These are phyloP conservation scores for Plasmodium ovale DNA, from an alignment of 169 alveolate genomes.

Conservation along the genomic window DNA sequence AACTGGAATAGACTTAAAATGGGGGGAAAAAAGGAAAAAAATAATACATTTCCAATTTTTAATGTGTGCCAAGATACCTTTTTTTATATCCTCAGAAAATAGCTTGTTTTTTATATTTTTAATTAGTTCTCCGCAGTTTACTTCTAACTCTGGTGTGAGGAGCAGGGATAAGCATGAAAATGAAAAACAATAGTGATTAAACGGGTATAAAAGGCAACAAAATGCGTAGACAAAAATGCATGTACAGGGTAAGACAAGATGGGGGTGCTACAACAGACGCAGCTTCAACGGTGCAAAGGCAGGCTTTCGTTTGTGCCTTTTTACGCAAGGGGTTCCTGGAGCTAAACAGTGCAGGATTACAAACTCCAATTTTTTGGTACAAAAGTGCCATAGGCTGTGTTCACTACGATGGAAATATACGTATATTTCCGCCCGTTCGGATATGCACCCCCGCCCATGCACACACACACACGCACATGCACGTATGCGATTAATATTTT, in stretches of 20 bases:
- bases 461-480: background rate
- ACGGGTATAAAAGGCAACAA: too few relatives aligned
- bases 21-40: background rate
- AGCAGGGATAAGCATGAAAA: background rate
- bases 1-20: background rate
- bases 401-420: too few relatives aligned
- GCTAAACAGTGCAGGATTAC: too few relatives aligned
- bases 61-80: slow-evolving; percentile 18
- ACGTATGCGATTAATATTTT: background rate
- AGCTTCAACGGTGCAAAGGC: background rate
- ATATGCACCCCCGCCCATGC: background rate
- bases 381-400: too few relatives aligned
- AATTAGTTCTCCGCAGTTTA: slow-evolving; percentile 31
- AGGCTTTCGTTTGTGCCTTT: too few relatives aligned
- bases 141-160: slow-evolving; percentile 18
- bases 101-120: slow-evolving; percentile 29
- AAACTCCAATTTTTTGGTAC: too few relatives aligned
- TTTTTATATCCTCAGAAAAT: slow-evolving; percentile 28
- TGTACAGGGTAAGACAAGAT: too few relatives aligned
- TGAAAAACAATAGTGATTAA: background rate
- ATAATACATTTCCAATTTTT: background rate
- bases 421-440: too few relatives aligned
- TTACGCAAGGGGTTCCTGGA: too few relatives aligned
- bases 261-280: too few relatives aligned
- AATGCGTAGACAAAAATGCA: too few relatives aligned